Evolutionary conservation across 148 eudicot species (phyloP), one percentile per base, ranked within the genome.

Genomic region (Rhododendron williamsianum): DNA sequence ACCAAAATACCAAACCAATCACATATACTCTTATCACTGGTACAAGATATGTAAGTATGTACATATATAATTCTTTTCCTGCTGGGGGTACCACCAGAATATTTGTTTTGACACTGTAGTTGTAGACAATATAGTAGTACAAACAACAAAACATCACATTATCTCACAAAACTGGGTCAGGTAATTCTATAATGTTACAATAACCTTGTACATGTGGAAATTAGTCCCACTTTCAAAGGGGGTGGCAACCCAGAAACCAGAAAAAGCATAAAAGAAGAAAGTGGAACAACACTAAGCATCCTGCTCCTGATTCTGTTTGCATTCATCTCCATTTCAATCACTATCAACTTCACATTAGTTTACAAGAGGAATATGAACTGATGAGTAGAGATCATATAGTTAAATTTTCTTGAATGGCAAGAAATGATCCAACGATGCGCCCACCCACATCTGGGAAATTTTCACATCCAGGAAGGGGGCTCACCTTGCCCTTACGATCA

Each of bases 371-470:
- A 30, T 12, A 13, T 4, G 33, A 23, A 45, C 33, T 23, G 81
- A 38, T 41, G 27, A 45, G 33, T 48, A 23, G 36, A 19, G 36
- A 19, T 85, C 48, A 86, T 74, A 96, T 97, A 65, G 99, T 97
- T 16, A 97, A 90, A 72, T 95, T 95, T 83, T 95, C 99, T 86
- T 95, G 98, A 87, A 95, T 91, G 19, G 86, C 99, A 23, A 92
- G 90, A 85, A 95, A 95, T 3, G 98, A 94, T 41, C 99, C 99
- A 45, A 93, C 88, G 5, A 95, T 97, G 38, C 88, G 91, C 2
- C 99, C 99, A 4, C 98, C 99, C 52, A 94, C 92, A 84, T 97
- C 99, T 0, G 96, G 97, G 80, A 97, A 97, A 63, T 87, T 87
- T 90, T 95, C 98, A 21, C 87, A 90, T 41, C 96, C 98, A 4